Percentiles rank a stretch among this genome's conserved stretches.
Evolutionary conservation across 768 basidiomycete genomes (phyloP).

Genomic region (Scleroderma bovista): DNA sequence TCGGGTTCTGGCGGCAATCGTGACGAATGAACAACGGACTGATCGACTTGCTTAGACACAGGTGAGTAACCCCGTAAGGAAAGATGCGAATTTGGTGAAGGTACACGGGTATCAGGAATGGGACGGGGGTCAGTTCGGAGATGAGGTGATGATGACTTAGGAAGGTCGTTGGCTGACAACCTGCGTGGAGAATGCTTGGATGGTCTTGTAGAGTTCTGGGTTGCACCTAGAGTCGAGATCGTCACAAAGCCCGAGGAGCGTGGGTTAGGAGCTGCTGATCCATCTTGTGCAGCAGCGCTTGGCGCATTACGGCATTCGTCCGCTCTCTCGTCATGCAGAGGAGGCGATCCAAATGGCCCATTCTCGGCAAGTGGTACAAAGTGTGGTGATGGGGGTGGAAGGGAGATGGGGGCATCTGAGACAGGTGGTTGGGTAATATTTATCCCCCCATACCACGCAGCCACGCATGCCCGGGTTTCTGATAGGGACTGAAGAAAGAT

Average conservation of each 20-base stretch:
- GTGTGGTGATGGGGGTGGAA: constrained; percentile 30
- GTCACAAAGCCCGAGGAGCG: constrained; percentile 76
- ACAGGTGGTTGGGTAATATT: constrained; percentile 48
- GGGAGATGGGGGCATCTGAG: constrained; percentile 33
- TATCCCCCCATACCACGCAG: constrained; percentile 71
- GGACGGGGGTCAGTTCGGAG: neutral
- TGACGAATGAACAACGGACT: constrained; percentile 16
- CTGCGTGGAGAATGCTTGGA: constrained; percentile 13
- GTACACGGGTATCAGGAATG: neutral
- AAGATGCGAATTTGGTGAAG: neutral
- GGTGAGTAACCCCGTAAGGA: too few relatives aligned
- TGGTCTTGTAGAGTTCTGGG: constrained; percentile 5
- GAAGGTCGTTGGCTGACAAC: constrained; percentile 18
- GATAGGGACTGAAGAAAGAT: constrained; percentile 30
- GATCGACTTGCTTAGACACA: neutral
- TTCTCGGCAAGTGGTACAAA: constrained; percentile 23
- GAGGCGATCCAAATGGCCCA: constrained; percentile 15
- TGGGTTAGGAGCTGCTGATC: constrained; percentile 51
- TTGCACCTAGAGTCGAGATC: constrained; percentile 42
- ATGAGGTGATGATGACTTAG: constrained; percentile 6
- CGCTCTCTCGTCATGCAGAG: constrained; percentile 2
- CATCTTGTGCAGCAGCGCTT: constrained; percentile 10
- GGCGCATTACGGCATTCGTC: constrained; percentile 6
- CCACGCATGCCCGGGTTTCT: constrained; percentile 62
- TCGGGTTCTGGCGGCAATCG: constrained; percentile 42